These are phyloP conservation scores for Malus fusca DNA, from an alignment of 306 rosid species.

Conservation along the genomic window DNA sequence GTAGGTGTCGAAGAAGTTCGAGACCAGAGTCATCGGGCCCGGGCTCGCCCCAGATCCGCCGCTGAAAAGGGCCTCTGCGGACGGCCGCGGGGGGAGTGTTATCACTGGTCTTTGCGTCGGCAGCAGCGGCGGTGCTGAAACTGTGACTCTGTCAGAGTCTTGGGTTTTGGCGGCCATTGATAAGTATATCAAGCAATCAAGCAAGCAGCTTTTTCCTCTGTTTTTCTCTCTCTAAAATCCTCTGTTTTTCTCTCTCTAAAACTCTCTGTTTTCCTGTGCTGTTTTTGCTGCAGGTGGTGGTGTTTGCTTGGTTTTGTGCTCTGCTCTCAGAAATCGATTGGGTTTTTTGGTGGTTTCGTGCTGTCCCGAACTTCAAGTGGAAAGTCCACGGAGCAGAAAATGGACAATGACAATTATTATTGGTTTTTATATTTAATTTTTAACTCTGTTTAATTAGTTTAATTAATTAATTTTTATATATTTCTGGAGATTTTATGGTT, in stretches of 20 bases:
- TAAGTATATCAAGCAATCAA: neutral
- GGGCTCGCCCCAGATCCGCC: constrained; percentile 69
- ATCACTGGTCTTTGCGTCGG: constrained; percentile 52
- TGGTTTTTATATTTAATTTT: neutral
- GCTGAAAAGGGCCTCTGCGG: constrained; percentile 66
- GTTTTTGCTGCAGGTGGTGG: neutral
- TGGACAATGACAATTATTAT: constrained; percentile 8
- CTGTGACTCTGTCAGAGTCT: constrained; percentile 36
- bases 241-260: neutral
- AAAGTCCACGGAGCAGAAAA: constrained; percentile 37
- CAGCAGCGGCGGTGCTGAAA: constrained; percentile 3
- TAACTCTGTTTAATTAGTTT: neutral
- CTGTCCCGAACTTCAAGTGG: constrained; percentile 26
- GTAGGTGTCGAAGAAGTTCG: constrained; percentile 57
- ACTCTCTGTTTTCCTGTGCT: neutral
- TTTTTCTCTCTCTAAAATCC: neutral
- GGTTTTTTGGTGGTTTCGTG: constrained; percentile 28
- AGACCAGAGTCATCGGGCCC: constrained; percentile 95
- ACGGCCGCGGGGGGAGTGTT: constrained; percentile 79
- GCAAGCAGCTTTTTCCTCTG: neutral
- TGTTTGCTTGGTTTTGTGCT: neutral
- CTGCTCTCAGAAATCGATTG: neutral
- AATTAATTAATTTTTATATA: neutral
- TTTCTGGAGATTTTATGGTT: neutral
- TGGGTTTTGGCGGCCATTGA: constrained; percentile 52